Evolutionary conservation across 2,329 filamentous ascomycete genomes (phyloP).

Genomic region (Epichloe amarillans): DNA sequence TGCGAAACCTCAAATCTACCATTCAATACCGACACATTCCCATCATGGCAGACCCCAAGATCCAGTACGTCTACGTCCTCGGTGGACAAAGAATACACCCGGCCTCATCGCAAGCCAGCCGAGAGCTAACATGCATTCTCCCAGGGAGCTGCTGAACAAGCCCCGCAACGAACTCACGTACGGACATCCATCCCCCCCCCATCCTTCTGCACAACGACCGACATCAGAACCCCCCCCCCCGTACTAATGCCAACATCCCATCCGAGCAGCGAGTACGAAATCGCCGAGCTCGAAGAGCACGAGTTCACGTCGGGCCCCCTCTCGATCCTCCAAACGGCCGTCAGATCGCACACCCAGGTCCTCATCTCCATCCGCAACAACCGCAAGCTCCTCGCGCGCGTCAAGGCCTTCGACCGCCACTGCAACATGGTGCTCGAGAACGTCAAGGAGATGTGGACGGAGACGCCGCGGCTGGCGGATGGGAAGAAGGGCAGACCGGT

Average conservation of each 20-base stretch:
- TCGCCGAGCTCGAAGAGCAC: constrained; percentile 53
- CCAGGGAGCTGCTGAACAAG: constrained; percentile 78
- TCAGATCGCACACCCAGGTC: constrained; percentile 87
- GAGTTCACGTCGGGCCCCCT: constrained; percentile 44
- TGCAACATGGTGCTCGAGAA: constrained; percentile 99
- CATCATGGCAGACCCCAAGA: constrained; percentile 55
- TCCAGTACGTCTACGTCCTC: constrained; percentile 45
- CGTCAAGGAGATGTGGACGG: constrained; percentile 96
- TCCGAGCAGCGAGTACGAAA: constrained; percentile 69
- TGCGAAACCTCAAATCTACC: constrained; percentile 7
- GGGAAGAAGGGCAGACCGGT: constrained; percentile 83
- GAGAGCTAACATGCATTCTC: constrained; percentile 18
- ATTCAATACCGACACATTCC: constrained; percentile 7
- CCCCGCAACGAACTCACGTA: constrained; percentile 85
- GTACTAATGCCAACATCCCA: neutral
- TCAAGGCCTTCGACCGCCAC: constrained; percentile 97
- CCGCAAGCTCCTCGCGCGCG: constrained; percentile 88
- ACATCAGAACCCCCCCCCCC: no score
- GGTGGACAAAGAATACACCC: no score
- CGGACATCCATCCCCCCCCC: constrained; percentile 22
- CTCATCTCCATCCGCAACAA: constrained; percentile 97
- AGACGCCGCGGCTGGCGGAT: constrained; percentile 68
- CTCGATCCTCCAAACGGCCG: constrained; percentile 92
- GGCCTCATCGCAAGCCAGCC: neutral
- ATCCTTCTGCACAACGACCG: constrained; percentile 7